A percentile compares a stretch with the other conserved stretches of the same genome.
Evolutionary conservation across 2,329 filamentous ascomycete genomes (phyloP).

Genomic region (Ophiostoma quercus): DNA sequence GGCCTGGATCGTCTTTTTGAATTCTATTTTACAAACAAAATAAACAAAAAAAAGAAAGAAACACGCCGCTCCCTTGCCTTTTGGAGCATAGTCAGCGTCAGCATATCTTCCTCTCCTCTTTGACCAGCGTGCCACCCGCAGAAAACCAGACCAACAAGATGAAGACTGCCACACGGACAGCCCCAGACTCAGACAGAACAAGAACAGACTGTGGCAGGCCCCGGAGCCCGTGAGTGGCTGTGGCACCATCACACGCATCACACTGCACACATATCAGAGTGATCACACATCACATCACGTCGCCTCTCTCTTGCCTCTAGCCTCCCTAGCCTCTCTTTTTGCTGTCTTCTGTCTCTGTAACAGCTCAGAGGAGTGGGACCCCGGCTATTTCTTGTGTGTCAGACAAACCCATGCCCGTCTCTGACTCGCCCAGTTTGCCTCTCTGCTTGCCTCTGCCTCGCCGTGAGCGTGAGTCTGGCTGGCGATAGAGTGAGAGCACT

Average conservation of each 20-base stretch:
- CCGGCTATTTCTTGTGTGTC: conserved; percentile 24
- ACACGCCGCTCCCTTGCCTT: not conserved
- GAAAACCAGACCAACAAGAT: not conserved
- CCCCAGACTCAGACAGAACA: conserved; percentile 4
- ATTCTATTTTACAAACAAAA: not conserved
- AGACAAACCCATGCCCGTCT: conserved; percentile 21
- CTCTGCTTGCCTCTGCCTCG: not conserved
- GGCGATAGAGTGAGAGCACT: not conserved
- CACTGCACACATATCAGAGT: conserved; percentile 5
- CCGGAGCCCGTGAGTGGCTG: conserved; percentile 21
- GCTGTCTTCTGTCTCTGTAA: not conserved
- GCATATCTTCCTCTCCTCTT: not conserved
- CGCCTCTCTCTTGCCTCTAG: too few species aligned
- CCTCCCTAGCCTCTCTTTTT: not conserved
- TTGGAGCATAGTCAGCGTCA: not conserved
- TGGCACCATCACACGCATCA: conserved; percentile 15
- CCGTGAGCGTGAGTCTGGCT: not conserved
- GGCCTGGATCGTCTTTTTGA: not conserved
- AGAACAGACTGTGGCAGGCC: conserved; percentile 8
- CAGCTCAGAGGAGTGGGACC: conserved; percentile 3
- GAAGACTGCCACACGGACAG: conserved; percentile 7
- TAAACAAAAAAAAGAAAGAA: not conserved
- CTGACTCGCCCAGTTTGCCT: conserved; percentile 19
- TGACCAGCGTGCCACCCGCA: not conserved
- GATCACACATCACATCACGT: conserved; percentile 13